phyloP scores from a whole-genome alignment of 2,329 filamentous ascomycete genomes.

The Tolypocladium album region DNA sequence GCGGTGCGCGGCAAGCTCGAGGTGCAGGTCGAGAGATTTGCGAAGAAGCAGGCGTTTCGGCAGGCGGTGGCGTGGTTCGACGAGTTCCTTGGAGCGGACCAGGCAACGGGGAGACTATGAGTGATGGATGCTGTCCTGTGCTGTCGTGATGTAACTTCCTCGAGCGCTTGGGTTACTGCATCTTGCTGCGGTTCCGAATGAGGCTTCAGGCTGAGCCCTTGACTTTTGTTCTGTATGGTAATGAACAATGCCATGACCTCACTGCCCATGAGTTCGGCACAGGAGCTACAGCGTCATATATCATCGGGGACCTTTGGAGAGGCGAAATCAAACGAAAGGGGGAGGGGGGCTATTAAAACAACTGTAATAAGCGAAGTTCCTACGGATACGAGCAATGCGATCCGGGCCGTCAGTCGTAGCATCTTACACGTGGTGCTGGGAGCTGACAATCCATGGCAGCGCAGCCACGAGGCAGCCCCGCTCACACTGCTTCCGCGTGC shows the following conservation, averaged over 20 bases:
- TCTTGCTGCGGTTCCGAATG: neutral
- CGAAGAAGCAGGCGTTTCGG: constrained; percentile 68
- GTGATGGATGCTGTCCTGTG: neutral
- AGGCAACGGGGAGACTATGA: neutral
- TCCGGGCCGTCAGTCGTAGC: too few species aligned
- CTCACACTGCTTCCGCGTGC: too few species aligned
- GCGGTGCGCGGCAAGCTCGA: constrained; percentile 53
- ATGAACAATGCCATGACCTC: neutral
- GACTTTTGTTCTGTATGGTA: neutral
- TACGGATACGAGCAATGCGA: neutral
- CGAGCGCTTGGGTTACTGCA: neutral
- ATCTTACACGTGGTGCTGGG: too few species aligned
- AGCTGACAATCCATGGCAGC: too few species aligned
- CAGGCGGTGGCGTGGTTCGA: constrained; percentile 72
- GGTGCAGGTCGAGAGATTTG: constrained; percentile 45
- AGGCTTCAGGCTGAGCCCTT: too few species aligned
- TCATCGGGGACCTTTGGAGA: neutral
- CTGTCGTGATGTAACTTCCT: neutral
- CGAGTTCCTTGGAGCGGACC: constrained; percentile 21
- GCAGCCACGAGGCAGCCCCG: neutral
- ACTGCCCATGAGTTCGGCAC: too few species aligned
- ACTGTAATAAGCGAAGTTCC: neutral
- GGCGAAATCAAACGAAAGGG: neutral
- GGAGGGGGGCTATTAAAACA: too few species aligned
- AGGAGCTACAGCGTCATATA: neutral